Conservation (phyloP, 495 filamentous ascomycete species). For the Lophiostoma macrostomum region DNA sequence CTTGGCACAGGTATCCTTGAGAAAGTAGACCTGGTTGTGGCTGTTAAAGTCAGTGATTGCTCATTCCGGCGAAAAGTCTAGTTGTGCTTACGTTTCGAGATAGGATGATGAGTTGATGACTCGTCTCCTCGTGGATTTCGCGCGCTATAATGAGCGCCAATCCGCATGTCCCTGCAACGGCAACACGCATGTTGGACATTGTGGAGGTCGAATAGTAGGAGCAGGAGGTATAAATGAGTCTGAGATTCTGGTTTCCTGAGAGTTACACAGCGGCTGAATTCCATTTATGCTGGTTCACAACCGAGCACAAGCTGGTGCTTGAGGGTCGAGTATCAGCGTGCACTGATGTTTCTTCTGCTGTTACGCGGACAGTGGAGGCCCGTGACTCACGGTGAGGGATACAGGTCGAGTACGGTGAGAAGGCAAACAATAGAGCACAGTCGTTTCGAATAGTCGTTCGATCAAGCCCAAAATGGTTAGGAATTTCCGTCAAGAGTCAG, state of each 20-base stretch:
- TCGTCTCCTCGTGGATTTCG: slow-evolving; percentile 53
- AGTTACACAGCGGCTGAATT: slow-evolving; percentile 8
- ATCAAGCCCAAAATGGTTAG: slow-evolving; percentile 15
- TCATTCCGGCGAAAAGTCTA: not conserved
- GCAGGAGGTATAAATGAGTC: not conserved
- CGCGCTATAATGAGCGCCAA: slow-evolving; percentile 63
- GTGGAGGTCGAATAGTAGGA: not conserved
- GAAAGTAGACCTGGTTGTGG: slow-evolving; percentile 38
- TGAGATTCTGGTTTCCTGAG: not conserved
- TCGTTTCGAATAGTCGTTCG: not conserved
- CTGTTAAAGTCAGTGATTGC: slow-evolving; percentile 13
- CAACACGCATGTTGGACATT: slow-evolving; percentile 58
- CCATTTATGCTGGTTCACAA: slow-evolving; percentile 29
- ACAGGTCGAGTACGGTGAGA: slow-evolving; percentile 18
- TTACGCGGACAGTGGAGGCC: slow-evolving; percentile 6
- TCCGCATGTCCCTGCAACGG: slow-evolving; percentile 68
- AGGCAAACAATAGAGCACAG: slow-evolving; percentile 4
- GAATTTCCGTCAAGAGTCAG: slow-evolving; percentile 4
- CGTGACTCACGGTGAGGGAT: slow-evolving; percentile 29
- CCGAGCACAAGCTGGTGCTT: slow-evolving; percentile 15
- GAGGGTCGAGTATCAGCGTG: slow-evolving; percentile 18
- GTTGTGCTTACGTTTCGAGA: slow-evolving; percentile 54
- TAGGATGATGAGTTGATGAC: slow-evolving; percentile 65
- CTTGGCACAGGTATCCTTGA: slow-evolving; percentile 55
- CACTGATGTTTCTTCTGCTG: not conserved